Evolutionary conservation across 2,329 filamentous ascomycete genomes (phyloP), one percentile per base, ranked within the genome.

Genomic region (Didymella sp.): DNA sequence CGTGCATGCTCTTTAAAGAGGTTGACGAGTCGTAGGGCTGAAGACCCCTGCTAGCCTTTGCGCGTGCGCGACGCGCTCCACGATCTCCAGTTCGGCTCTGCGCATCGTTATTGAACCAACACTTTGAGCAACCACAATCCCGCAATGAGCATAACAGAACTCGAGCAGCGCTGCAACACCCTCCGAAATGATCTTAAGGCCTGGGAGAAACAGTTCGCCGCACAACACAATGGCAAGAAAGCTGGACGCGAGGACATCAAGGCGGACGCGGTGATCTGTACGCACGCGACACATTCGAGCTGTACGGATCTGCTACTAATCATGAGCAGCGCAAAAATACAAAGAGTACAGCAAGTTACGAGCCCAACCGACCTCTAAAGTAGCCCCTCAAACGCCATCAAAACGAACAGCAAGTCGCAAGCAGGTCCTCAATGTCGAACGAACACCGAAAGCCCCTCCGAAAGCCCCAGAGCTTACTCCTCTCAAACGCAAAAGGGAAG

Each of bases 91-190:
- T 55, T 33, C 41, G 63, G 57, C 61, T 52, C 64, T 63, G 53
- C 51, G 38, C 49, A 46, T 47, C 57, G 49, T 49, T 51, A 51
- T 58, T 31, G 31, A 40, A 30, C 51, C 56, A 45, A 49, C 35
- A 30, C 22, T 31, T 46, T 50, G 30, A 22, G 46, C 38, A 56
- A 52, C 51, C 52, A 58, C 43, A 59, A 44, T 25, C 48, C 25
- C 57, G 63, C 58, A 43, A 75, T 74, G 71, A 68, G 64, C 56
- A 63, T 62, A 52, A 56, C 64, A 27, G 68, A 71, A 6, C 40
- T 69, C 13, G 67, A 74, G 44, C 59, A 75, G 87, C 95, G 68
- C 95, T 99, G 78, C 92, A 97, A 83, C 94, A 88, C 80, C 95
- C 78, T 92, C n/a, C 84, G 89, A n/a, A 77, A 80, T 33, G 86